Percentiles rank a stretch among this genome's conserved stretches.
phyloP scores from a whole-genome alignment of 1,284 basidiomycete genomes.

The Amylostereum chailletii region DNA sequence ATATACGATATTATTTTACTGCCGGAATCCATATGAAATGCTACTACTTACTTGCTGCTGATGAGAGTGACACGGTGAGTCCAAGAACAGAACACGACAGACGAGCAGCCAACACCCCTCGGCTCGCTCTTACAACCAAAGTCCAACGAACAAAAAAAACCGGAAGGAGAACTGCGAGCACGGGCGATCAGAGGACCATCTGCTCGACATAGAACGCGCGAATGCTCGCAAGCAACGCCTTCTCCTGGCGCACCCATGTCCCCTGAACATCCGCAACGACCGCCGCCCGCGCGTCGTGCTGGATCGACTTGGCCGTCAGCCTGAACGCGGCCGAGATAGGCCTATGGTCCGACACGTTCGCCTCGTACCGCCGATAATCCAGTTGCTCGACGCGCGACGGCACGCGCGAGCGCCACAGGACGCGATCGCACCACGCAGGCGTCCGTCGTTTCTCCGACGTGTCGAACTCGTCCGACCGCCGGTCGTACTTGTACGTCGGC shows the following conservation, averaged over 20 bases:
- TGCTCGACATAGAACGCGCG: slow-evolving; percentile 44
- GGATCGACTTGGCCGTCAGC: slow-evolving; percentile 66
- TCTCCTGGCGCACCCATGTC: slow-evolving; percentile 54
- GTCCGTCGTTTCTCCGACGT: slow-evolving; percentile 80
- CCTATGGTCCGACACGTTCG: slow-evolving; percentile 78
- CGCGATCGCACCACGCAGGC: slow-evolving; percentile 95
- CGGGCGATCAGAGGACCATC: slow-evolving; percentile 8
- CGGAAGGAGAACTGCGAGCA: no score
- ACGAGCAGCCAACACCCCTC: no score
- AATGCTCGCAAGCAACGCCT: slow-evolving; percentile 39
- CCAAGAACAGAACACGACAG: no score
- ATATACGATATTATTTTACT: no score
- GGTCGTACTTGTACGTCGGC: slow-evolving; percentile 97
- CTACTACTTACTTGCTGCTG: no score
- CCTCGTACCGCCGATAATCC: slow-evolving; percentile 74
- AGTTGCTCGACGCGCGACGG: slow-evolving; percentile 49
- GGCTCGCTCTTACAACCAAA: no score
- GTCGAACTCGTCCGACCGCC: slow-evolving; percentile 73
- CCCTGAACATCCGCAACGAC: slow-evolving; percentile 46
- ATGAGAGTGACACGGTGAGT: no score
- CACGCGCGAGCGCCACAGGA: slow-evolving; percentile 72
- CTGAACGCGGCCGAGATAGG: slow-evolving; percentile 78
- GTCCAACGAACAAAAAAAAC: no score
- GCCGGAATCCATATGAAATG: no score
- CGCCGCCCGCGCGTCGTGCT: slow-evolving; percentile 44